phyloP scores from a whole-genome alignment of 164 flowering plant genomes.

The Taxillus chinensis region DNA sequence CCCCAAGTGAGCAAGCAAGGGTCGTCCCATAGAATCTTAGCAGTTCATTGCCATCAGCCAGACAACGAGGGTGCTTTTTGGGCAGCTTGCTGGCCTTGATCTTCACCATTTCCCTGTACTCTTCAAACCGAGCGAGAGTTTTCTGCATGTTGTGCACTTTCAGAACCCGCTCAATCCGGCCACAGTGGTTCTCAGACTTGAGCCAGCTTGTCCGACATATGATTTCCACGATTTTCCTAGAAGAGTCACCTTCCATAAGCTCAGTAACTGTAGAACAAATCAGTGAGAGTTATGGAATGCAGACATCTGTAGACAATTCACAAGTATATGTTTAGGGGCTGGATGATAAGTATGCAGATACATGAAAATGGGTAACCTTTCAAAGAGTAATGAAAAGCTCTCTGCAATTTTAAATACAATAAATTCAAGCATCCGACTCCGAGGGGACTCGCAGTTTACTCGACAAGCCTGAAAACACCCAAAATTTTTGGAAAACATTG shows the following conservation, averaged over 20 bases:
- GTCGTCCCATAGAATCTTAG: conserved; percentile 63
- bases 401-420: too few species aligned
- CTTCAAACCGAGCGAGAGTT: conserved; percentile 57
- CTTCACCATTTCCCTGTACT: conserved; percentile 57
- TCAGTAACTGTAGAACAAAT: conserved; percentile 39
- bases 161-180: conserved; percentile 47
- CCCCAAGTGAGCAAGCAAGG: conserved; percentile 45
- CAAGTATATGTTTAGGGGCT: too few species aligned
- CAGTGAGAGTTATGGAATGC: background rate
- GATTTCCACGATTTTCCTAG: conserved; percentile 61
- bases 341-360: too few species aligned
- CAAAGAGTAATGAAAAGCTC: too few species aligned
- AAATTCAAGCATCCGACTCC: too few species aligned
- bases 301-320: too few species aligned
- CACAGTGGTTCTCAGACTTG: conserved; percentile 42
- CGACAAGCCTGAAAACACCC: too few species aligned
- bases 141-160: conserved; percentile 72
- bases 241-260: conserved; percentile 60
- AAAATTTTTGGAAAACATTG: too few species aligned
- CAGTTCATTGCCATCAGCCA: conserved; percentile 71
- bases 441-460: too few species aligned
- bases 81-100: conserved; percentile 57
- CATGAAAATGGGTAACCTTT: too few species aligned
- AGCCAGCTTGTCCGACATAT: conserved; percentile 60
- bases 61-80: conserved; percentile 68